Conservation (phyloP, 2,329 filamentous ascomycete species). For the Davidsoniella neocaledoniae region DNA sequence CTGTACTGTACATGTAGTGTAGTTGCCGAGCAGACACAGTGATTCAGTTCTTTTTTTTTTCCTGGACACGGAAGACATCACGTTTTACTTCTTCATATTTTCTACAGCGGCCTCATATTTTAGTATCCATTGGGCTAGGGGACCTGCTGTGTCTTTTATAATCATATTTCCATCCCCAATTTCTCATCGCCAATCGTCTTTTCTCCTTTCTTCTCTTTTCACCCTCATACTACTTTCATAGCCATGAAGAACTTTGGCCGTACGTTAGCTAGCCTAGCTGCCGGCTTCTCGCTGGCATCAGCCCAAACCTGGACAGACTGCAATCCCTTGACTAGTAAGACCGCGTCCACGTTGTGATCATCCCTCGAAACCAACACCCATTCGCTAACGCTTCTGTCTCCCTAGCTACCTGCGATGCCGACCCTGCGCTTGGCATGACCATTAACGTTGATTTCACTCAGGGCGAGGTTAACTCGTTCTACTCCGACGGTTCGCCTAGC, state of each 20-base stretch:
- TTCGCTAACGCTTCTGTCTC: background rate
- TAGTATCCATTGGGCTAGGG: background rate
- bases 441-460: conserved; percentile 70
- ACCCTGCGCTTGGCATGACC: conserved; percentile 70
- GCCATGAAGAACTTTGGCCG: conserved; percentile 2
- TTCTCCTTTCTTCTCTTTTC: background rate
- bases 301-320: conserved; percentile 26
- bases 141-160: background rate
- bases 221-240: background rate
- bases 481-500: conserved; percentile 47
- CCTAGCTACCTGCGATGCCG: conserved; percentile 46
- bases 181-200: background rate
- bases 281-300: conserved; percentile 16
- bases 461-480: conserved; percentile 65
- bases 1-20: background rate
- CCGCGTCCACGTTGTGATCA: background rate
- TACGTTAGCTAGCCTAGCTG: conserved; percentile 14
- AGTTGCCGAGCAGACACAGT: background rate
- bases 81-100: background rate
- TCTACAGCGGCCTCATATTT: background rate
- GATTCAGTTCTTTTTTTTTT: background rate
- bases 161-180: background rate
- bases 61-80: background rate
- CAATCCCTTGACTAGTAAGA: conserved; percentile 24
- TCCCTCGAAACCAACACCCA: background rate